Evolutionary conservation across 495 filamentous ascomycete genomes (phyloP), one percentile per base, ranked within the genome.

Genomic region (Penicillium steckii): DNA sequence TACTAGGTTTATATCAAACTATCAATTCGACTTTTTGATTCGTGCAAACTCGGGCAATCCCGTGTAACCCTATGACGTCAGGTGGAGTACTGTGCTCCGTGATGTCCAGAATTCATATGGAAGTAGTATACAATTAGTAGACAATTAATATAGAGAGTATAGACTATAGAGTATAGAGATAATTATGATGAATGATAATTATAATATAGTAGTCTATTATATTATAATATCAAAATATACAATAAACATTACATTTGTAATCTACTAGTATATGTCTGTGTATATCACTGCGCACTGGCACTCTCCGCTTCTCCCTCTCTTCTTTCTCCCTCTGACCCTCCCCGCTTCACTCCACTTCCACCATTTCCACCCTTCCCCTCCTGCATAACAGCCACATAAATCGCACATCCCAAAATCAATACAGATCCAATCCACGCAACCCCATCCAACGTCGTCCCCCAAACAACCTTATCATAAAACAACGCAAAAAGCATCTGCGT

Each of bases 401-500:
- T 64, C 18, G 91, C 91, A 57, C 86, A 86, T 6, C 84, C 86
- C 23, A 96, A 65, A 53, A 97, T 96, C 54, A 96, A 61, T 24
- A 75, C 84, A 30, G 87, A 90, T 7, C 93, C 93, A 1, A 79
- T 65, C 50, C 91, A 78, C 47, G 86, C 90, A 56, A 84, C 68
- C 26, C 75, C 60, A 15, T 82, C 81, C 43, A 94, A 85, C 12
- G 76, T 82, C 21, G 79, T 82, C 1, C 87, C 86, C 76, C 87
- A 97, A 10, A 97, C 71, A 43, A 87, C 71, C 50, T 84, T 82
- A 64, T 97, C 93, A 61, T 90, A 91, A 12, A 80, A 80, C 13
- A 95, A 73, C 9, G 93, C 92, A 65, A 96, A 96, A 29, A 97
- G 65, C 88, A 97, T 93, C 66, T 95, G 88, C 38, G 85, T 90